These are phyloP conservation scores for Plicaturopsis crispa DNA, from an alignment of 768 basidiomycete genomes.

Conservation along the genomic window DNA sequence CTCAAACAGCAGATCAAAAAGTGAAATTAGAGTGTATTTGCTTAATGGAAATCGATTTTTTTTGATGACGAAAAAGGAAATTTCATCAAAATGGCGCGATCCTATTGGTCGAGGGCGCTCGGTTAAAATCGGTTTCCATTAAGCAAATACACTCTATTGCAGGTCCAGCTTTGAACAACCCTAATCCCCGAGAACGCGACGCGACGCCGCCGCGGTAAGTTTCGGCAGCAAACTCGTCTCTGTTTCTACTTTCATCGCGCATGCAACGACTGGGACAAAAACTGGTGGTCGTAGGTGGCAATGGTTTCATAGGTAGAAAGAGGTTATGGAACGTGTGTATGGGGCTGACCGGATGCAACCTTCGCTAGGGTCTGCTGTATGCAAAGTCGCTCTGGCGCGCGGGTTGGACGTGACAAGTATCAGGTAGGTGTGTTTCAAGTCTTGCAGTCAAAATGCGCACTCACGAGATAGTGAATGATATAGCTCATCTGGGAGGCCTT, in stretches of 20 bases:
- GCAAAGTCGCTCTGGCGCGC: slow-evolving; percentile 74
- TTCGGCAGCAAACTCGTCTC: too few relatives aligned
- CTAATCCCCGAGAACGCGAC: too few relatives aligned
- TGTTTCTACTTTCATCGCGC: neutral
- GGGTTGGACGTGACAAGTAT: slow-evolving; percentile 88
- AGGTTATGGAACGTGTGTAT: neutral
- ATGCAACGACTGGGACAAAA: slow-evolving; percentile 29
- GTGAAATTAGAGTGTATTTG: too few relatives aligned
- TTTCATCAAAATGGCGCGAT: too few relatives aligned
- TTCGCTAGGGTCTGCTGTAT: slow-evolving; percentile 80
- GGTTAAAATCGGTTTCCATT: too few relatives aligned
- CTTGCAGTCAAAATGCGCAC: neutral
- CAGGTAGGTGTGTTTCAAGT: slow-evolving; percentile 43
- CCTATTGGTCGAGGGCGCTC: too few relatives aligned
- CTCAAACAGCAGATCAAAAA: too few relatives aligned
- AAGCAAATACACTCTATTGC: too few relatives aligned
- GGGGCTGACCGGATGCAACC: slow-evolving; percentile 5
- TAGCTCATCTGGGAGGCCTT: slow-evolving; percentile 85
- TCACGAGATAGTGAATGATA: neutral
- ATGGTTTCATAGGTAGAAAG: slow-evolving; percentile 87
- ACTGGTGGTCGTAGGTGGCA: slow-evolving; percentile 95
- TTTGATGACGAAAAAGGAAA: too few relatives aligned
- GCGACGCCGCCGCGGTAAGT: too few relatives aligned
- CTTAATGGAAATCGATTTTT: too few relatives aligned
- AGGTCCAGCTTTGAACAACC: too few relatives aligned